Conservation (phyloP, 345 rosid species). For the Euphorbia peplus region DNA sequence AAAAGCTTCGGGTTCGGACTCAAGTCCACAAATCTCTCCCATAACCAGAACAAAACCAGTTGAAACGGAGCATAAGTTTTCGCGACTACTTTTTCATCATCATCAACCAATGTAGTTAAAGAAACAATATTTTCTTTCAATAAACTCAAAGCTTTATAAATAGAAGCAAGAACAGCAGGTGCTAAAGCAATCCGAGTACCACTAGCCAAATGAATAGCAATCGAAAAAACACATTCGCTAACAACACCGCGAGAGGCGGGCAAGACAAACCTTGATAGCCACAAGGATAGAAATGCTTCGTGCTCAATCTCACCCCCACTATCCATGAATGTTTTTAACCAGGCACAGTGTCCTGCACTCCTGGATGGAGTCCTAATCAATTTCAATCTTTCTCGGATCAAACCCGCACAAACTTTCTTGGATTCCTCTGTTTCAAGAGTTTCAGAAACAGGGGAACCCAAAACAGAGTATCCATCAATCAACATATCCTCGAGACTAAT, state of each 20-base stretch:
- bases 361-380: slow-evolving; percentile 7
- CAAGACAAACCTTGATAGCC: slow-evolving; percentile 51
- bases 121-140: slow-evolving; percentile 35
- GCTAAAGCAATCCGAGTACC: slow-evolving; percentile 46
- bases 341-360: slow-evolving; percentile 21
- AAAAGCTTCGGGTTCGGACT: slow-evolving; percentile 27
- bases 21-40: slow-evolving; percentile 38
- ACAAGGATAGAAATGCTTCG: slow-evolving; percentile 51
- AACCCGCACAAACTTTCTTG: slow-evolving; percentile 17
- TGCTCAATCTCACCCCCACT: slow-evolving; percentile 53
- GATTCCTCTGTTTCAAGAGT: slow-evolving; percentile 5
- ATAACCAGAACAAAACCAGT: slow-evolving; percentile 37
- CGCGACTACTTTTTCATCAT: not conserved
- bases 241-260: slow-evolving; percentile 10
- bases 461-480: slow-evolving; percentile 36
- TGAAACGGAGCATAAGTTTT: slow-evolving; percentile 38
- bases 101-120: slow-evolving; percentile 1
- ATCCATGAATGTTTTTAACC: slow-evolving; percentile 42
- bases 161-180: slow-evolving; percentile 53
- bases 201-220: slow-evolving; percentile 46
- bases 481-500: slow-evolving; percentile 47
- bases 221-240: slow-evolving; percentile 28
- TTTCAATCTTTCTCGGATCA: slow-evolving; percentile 20
- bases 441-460: slow-evolving; percentile 38
- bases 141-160: slow-evolving; percentile 39